Base-by-base conservation (phyloP, 2,329 filamentous ascomycete genomes). In the Talaromyces amestolkiae region DNA sequence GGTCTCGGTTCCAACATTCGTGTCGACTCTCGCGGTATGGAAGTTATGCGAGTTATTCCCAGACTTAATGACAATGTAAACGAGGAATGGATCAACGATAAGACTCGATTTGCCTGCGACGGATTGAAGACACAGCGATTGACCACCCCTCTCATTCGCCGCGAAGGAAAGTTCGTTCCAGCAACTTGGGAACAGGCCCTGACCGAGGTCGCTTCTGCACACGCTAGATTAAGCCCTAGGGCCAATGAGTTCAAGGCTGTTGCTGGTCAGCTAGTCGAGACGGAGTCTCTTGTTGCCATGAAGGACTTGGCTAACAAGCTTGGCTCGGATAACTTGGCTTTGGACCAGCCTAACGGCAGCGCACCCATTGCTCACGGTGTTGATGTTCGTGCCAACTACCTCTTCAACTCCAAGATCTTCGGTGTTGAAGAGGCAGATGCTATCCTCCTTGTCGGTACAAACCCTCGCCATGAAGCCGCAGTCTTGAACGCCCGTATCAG, bases 51-150 rank as follows among this genome's bases (percentile, higher is more conserved):
- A 72, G 86, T 99, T 67, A 77, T 97, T 17, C 95, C 95, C 66
- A 88, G 95, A 73, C 85, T 99, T 68, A 99, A 99, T 78, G 95
- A 99, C 76, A 93, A 98, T 73, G 88, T 99, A 73, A 99, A 99
- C 79, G 95, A 99, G 83, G 95, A 99, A 80, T 99, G 95, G 95
- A 98, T 99, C 79, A 95, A 98, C 80, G 95, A 99, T 84, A 99
- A 98, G 86, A 89, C 92, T 47, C 89, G 95, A 70, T 99, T 98
- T 78, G 94, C 95, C 49, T 96, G 93, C 77, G 95, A 99, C 77
- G 95, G 95, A 59, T 85, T 99, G 70, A 96, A 93, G 86, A 98
- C 94, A 56, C 95, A 99, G 81, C 88, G 95, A 75, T 84, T 99
- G 65, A 98, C 95, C 41, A 95, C 94, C 70, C 95, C 95, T 49